A percentile compares a stretch with the other conserved stretches of the same genome.
Conservation (phyloP, 2,329 filamentous ascomycete species). For the Ceratocystis diversiconidia region DNA sequence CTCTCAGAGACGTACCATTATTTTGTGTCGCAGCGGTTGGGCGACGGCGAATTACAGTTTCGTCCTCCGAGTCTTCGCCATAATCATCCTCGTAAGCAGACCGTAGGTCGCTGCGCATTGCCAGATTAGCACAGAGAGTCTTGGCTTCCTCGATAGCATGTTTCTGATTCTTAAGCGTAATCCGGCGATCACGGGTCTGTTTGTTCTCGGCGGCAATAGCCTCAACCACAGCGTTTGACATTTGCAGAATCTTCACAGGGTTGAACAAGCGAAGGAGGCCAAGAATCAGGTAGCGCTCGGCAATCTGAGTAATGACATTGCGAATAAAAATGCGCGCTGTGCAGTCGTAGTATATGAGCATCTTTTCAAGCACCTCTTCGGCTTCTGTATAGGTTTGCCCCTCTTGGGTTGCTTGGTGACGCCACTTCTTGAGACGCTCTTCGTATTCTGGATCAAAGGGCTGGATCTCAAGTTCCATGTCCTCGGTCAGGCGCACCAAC, state of each 20-base stretch:
- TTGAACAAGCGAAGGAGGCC: constrained; percentile 40
- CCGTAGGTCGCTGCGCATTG: constrained; percentile 38
- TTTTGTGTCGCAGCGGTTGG: constrained; percentile 6
- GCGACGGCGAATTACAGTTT: constrained; percentile 10
- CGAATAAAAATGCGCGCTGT: constrained; percentile 38
- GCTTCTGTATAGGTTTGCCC: constrained; percentile 36
- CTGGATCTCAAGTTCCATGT: constrained; percentile 39
- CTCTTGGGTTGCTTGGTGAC: constrained; percentile 29
- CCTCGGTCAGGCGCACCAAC: constrained; percentile 33
- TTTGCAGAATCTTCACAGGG: constrained; percentile 36
- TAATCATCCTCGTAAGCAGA: constrained; percentile 23
- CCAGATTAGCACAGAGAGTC: constrained; percentile 35
- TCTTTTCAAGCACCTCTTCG: constrained; percentile 40
- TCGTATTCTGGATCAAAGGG: constrained; percentile 41
- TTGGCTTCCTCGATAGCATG: constrained; percentile 37
- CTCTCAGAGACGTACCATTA: not conserved
- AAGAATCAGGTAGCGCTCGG: constrained; percentile 37
- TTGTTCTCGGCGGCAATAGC: constrained; percentile 40
- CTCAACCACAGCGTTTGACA: constrained; percentile 33
- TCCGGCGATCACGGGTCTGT: constrained; percentile 36
- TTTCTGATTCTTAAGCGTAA: constrained; percentile 35
- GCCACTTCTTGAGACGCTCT: constrained; percentile 35
- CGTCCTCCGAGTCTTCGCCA: constrained; percentile 16
- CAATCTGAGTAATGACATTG: constrained; percentile 39
- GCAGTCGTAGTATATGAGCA: constrained; percentile 41